phyloP scores from a whole-genome alignment of 306 rosid species.

The Prinsepia uniflora region DNA sequence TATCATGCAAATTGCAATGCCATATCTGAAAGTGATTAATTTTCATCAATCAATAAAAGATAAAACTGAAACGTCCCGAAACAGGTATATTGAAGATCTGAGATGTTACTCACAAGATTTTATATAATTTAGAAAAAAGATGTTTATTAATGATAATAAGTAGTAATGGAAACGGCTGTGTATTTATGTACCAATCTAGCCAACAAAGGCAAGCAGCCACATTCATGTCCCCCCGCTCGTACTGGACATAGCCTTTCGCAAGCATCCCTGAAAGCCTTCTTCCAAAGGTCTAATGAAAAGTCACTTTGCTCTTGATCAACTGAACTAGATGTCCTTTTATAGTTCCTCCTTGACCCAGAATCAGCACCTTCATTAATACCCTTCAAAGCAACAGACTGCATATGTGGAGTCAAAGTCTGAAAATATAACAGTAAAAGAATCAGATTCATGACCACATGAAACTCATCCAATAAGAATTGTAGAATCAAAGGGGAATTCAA shows the following conservation, averaged over 20 bases:
- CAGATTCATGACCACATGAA: slow-evolving; percentile 8
- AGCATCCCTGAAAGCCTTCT: slow-evolving; percentile 79
- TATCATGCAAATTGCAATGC: slow-evolving; percentile 18
- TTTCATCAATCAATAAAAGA: slow-evolving; percentile 3
- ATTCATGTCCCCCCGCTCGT: slow-evolving; percentile 91
- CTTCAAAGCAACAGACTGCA: slow-evolving; percentile 66
- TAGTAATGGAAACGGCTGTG: slow-evolving; percentile 6
- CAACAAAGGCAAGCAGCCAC: slow-evolving; percentile 88
- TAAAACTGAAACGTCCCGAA: neutral
- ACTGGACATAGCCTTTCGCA: slow-evolving; percentile 88
- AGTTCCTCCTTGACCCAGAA: slow-evolving; percentile 43
- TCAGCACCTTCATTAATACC: slow-evolving; percentile 24
- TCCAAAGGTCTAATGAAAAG: slow-evolving; percentile 82
- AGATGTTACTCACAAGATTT: neutral
- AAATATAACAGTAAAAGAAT: slow-evolving; percentile 22
- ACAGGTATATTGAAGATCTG: neutral
- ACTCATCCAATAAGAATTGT: slow-evolving; percentile 7
- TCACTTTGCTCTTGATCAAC: slow-evolving; percentile 57
- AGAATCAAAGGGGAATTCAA: slow-evolving; percentile 14
- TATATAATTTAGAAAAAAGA: neutral
- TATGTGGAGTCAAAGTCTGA: slow-evolving; percentile 88
- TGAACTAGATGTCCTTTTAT: slow-evolving; percentile 43
- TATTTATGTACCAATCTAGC: slow-evolving; percentile 68
- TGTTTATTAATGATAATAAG: neutral
- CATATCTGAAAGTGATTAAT: neutral